Evolutionary conservation across 2,329 filamentous ascomycete genomes (phyloP), one percentile per base, ranked within the genome.

Genomic region (Aureobasidium sp.): DNA sequence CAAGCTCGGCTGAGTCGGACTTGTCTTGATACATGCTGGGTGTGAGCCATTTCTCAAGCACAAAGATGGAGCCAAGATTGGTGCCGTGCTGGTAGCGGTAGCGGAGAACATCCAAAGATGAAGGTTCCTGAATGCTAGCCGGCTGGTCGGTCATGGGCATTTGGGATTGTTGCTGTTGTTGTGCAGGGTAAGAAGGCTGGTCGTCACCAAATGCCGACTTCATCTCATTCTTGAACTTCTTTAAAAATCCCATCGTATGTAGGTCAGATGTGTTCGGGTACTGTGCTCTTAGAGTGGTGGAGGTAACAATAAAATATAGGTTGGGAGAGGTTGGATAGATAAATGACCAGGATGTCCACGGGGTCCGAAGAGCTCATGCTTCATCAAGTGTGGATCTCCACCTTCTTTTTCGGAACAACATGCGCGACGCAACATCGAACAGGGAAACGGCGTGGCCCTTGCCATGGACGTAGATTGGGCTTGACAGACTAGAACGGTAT

Each of bases 41-140:
- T 46, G 76, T 78, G 3, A 86, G 75, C 83, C 83, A 86, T 69
- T 79, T 77, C 68, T 86, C 84, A 5, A 85, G 77, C n/a, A 84
- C 78, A 69, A 84, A 86, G 50, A 84, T 76, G 10, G 80, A 79
- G 44, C 84, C 83, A 2, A 86, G 74, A 63, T 86, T 86, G 0
- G 78, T 78, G 8, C 82, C 84, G 68, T 85, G 81, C 63, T 85
- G 82, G 66, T 83, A 84, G 46, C 83, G 79, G 67, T 85, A 86
- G 56, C 81, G 76, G 32, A 80, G 70, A 23, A 83, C 73, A 57
- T 75, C 78, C 60, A 72, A 66, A 1, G 70, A 61, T 6, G 74
- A 75, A 6, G 77, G 76, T 63, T 58, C 70, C 67, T 64, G 72
- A 63, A 81, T 77, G 13, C 50, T 52, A 1, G 67, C 65, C 29